Percentiles rank a stretch among this genome's conserved stretches.
phyloP scores from a whole-genome alignment of 768 basidiomycete genomes.

The Megacollybia marginata region DNA sequence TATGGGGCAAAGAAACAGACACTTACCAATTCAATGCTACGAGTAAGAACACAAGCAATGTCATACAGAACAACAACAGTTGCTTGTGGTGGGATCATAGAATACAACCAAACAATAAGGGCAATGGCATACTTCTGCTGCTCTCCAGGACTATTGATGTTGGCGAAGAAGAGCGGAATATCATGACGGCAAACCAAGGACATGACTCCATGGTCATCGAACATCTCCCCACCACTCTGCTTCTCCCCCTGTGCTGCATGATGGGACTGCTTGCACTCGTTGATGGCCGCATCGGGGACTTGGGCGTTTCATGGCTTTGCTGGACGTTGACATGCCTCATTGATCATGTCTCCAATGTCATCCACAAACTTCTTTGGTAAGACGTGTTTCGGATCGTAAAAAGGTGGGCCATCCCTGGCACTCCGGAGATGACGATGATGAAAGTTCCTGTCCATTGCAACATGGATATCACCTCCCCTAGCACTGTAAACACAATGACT shows the following conservation, averaged over 20 bases:
- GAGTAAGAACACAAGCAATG: too few relatives aligned
- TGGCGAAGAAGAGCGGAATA: too few relatives aligned
- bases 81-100: too few relatives aligned
- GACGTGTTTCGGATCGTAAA: constrained; percentile 24
- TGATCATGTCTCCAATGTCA: constrained; percentile 19
- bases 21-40: too few relatives aligned
- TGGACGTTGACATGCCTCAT: constrained; percentile 10
- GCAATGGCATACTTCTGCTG: too few relatives aligned
- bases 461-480: constrained; percentile 29
- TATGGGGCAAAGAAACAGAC: too few relatives aligned
- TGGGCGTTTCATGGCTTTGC: background rate
- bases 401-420: constrained; percentile 23
- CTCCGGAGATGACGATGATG: constrained; percentile 24
- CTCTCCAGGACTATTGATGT: too few relatives aligned
- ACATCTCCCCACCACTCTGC: too few relatives aligned
- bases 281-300: constrained; percentile 26
- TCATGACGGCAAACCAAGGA: too few relatives aligned
- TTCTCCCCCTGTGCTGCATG: constrained; percentile 17
- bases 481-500: background rate
- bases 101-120: too few relatives aligned
- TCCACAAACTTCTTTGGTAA: constrained; percentile 28
- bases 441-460: constrained; percentile 31
- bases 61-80: too few relatives aligned
- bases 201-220: too few relatives aligned
- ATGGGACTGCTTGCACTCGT: constrained; percentile 25